phyloP scores from a whole-genome alignment of 768 basidiomycete species.

The Gyrodon lividus region DNA sequence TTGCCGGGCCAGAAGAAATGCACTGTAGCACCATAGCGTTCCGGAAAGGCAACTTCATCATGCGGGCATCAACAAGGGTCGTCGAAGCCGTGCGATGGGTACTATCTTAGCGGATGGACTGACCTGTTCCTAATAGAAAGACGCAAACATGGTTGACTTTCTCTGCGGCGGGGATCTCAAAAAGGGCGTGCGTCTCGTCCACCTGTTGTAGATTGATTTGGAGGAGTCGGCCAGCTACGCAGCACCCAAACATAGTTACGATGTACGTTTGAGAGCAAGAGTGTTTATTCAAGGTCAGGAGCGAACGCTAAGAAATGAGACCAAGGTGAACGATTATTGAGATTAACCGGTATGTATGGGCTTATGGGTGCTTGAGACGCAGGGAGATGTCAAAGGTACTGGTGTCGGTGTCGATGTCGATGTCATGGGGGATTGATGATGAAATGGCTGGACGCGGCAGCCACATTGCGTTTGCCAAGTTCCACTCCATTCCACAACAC shows the following conservation, averaged over 20 bases:
- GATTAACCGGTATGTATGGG: not conserved
- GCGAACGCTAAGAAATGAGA: not conserved
- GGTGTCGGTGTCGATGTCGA: not conserved
- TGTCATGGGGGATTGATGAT: slow-evolving; percentile 15
- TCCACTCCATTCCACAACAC: slow-evolving; percentile 8
- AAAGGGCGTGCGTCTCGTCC: slow-evolving; percentile 80
- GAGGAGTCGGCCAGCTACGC: slow-evolving; percentile 72
- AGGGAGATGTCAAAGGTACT: not conserved
- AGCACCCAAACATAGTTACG: slow-evolving; percentile 69
- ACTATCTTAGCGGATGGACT: slow-evolving; percentile 17
- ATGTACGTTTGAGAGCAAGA: not conserved
- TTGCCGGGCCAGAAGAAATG: slow-evolving; percentile 86
- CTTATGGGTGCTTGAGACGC: not conserved
- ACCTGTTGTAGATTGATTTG: slow-evolving; percentile 82
- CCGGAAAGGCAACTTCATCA: slow-evolving; percentile 68
- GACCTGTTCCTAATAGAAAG: slow-evolving; percentile 77
- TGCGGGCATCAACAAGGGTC: not conserved
- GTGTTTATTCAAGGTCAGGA: not conserved
- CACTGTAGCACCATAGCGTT: slow-evolving; percentile 80
- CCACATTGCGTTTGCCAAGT: slow-evolving; percentile 6
- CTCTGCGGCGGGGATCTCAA: slow-evolving; percentile 68
- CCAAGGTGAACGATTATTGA: not conserved
- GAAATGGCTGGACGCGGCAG: not conserved
- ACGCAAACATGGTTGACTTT: slow-evolving; percentile 85
- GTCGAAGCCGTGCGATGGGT: not conserved